Evolutionary conservation across 495 filamentous ascomycete genomes (phyloP).

Genomic region (Talaromyces liani): DNA sequence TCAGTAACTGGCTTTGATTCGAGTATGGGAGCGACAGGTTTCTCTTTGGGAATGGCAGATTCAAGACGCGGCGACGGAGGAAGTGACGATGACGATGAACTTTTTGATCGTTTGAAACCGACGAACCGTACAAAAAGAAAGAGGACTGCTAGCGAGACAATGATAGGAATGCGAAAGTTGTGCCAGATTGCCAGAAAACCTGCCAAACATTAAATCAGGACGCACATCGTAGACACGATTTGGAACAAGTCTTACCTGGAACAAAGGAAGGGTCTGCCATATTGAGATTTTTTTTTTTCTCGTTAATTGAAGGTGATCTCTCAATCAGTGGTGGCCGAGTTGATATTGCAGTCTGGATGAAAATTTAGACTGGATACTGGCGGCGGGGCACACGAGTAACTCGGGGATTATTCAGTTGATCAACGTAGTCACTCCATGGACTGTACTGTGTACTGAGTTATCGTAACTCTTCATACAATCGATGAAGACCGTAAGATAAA

Average conservation of each 20-base stretch:
- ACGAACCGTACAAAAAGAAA: conserved; percentile 20
- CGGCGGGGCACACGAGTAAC: background rate
- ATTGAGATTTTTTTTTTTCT: background rate
- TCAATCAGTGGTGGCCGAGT: too few species aligned
- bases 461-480: background rate
- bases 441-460: background rate
- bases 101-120: conserved; percentile 21
- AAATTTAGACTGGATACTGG: background rate
- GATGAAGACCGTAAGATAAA: background rate
- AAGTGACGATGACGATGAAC: conserved; percentile 22
- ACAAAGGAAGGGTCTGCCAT: background rate
- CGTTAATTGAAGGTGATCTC: too few species aligned
- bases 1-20: conserved; percentile 8
- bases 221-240: background rate
- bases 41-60: conserved; percentile 20
- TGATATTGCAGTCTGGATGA: background rate
- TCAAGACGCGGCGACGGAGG: conserved; percentile 27
- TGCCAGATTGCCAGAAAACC: conserved; percentile 34
- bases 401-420: background rate
- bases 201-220: conserved; percentile 6
- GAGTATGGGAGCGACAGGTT: conserved; percentile 10
- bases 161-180: conserved; percentile 28
- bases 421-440: background rate
- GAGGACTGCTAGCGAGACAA: conserved; percentile 21
- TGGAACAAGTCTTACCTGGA: background rate